Evolutionary conservation across 2,329 filamentous ascomycete genomes (phyloP).

Genomic region (Didymella segeticola): DNA sequence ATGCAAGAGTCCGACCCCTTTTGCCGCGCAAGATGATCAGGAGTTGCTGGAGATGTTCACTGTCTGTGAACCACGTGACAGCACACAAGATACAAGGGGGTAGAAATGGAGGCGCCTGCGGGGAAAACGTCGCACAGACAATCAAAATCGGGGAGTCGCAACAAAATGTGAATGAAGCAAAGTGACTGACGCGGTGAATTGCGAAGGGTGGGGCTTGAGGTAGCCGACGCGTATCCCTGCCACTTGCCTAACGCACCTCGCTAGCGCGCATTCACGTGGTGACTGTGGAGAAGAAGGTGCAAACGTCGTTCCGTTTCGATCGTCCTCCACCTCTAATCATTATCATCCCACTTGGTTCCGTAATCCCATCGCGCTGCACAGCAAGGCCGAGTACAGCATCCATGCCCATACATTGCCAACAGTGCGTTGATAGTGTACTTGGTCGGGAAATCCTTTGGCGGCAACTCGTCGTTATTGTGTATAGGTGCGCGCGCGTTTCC

Average conservation of each 20-base stretch:
- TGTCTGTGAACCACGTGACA: no score
- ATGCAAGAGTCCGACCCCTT: not conserved
- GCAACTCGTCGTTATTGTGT: not conserved
- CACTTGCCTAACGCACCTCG: no score
- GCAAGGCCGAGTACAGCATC: not conserved
- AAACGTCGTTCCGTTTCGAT: no score
- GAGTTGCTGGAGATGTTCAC: not conserved
- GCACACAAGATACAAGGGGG: not conserved
- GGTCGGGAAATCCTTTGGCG: no score
- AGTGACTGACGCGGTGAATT: not conserved
- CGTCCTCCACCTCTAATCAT: not conserved
- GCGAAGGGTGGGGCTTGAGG: no score
- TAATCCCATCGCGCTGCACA: not conserved
- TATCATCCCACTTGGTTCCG: no score
- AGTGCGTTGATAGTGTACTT: not conserved
- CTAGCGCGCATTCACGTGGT: slow-evolving; percentile 2
- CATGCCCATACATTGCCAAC: not conserved
- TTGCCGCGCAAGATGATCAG: not conserved
- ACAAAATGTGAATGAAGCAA: not conserved
- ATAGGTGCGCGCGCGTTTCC: not conserved
- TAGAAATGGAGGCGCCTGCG: not conserved
- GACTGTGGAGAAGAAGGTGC: not conserved
- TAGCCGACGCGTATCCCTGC: no score
- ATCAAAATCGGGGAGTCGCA: not conserved
- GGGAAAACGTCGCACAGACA: not conserved